These are phyloP conservation scores for Ulvella scutata DNA, from an alignment of 139 green algal genomes.

Conservation along the genomic window DNA sequence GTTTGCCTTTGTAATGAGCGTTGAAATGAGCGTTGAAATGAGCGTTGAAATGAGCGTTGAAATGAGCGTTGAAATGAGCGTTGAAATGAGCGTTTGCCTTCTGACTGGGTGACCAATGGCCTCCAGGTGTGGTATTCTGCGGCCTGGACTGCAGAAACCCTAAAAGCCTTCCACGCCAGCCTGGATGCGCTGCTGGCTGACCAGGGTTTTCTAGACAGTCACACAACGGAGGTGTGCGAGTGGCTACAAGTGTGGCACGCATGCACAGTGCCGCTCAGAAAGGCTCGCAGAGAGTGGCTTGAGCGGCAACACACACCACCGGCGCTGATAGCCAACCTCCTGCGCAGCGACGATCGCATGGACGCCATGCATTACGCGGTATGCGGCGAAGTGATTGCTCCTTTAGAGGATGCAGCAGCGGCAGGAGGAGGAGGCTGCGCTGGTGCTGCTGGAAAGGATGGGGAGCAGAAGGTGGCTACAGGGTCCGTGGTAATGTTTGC, in stretches of 20 bases:
- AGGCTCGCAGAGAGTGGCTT: neutral
- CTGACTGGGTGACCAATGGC: neutral
- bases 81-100: too few species aligned
- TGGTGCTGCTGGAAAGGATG: too few species aligned
- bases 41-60: too few species aligned
- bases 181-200: neutral
- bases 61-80: too few species aligned
- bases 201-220: neutral
- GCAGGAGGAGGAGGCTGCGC: too few species aligned
- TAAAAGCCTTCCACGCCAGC: neutral
- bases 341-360: neutral
- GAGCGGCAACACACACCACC: neutral
- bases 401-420: too few species aligned
- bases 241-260: neutral
- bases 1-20: too few species aligned
- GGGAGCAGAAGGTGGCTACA: neutral
- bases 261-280: neutral
- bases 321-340: neutral
- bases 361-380: neutral
- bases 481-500: neutral
- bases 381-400: neutral
- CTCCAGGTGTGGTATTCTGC: neutral
- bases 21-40: too few species aligned
- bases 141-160: neutral
- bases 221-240: neutral